Evolutionary conservation across 2,329 filamentous ascomycete species (phyloP).

Genomic region (Colletotrichum tropicale): DNA sequence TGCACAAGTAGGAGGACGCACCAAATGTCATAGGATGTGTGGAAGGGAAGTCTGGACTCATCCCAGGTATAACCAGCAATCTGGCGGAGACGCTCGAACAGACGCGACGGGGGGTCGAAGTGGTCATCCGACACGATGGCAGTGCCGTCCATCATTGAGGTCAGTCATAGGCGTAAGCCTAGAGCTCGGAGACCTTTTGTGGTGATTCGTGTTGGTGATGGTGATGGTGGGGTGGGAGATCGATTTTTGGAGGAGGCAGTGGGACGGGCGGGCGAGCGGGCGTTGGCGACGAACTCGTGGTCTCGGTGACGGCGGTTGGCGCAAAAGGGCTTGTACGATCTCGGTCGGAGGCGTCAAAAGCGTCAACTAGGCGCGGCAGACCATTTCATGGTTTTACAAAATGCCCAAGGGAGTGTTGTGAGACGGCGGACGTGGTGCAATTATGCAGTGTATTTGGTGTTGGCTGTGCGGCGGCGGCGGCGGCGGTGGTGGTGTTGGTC

Average conservation of each 20-base stretch:
- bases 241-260: not conserved
- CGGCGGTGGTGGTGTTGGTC: not conserved
- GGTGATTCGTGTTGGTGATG: slow-evolving; percentile 8
- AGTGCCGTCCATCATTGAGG: slow-evolving; percentile 55
- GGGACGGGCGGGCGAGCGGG: not conserved
- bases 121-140: slow-evolving; percentile 55
- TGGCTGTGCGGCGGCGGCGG: not conserved
- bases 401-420: not conserved
- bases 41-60: slow-evolving; percentile 61
- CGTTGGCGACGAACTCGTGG: not conserved
- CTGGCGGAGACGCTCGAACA: slow-evolving; percentile 76
- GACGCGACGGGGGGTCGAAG: slow-evolving; percentile 68
- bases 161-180: slow-evolving; percentile 24
- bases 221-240: slow-evolving; percentile 26
- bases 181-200: slow-evolving; percentile 11
- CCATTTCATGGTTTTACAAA: slow-evolving; percentile 5
- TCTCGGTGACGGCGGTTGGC: not conserved
- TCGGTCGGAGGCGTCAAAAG: not conserved
- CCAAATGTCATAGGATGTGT: slow-evolving; percentile 89
- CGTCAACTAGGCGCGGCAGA: slow-evolving; percentile 9
- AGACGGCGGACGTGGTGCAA: not conserved
- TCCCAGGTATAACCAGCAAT: slow-evolving; percentile 81
- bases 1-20: slow-evolving; percentile 35
- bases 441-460: not conserved
- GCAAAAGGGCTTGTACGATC: not conserved